Evolutionary conservation across 2,329 filamentous ascomycete species (phyloP).

Genomic region (Colletotrichum agaves): DNA sequence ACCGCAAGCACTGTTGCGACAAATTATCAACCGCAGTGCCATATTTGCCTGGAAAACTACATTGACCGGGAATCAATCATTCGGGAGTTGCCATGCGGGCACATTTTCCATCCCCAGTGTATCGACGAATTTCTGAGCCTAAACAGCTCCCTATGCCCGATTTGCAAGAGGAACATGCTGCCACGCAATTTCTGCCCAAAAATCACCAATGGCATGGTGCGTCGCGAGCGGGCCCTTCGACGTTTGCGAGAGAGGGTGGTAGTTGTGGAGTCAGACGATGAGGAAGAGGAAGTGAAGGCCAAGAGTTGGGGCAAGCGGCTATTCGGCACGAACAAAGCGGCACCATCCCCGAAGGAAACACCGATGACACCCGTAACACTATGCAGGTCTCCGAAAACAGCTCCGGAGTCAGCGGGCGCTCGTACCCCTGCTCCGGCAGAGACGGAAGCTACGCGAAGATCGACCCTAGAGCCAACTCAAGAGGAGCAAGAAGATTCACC

Average conservation of each 20-base stretch:
- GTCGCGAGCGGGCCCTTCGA: conserved; percentile 77
- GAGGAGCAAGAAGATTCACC: conserved; percentile 36
- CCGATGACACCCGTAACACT: conserved; percentile 31
- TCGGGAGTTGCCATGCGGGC: conserved; percentile 86
- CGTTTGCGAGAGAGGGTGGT: conserved; percentile 66
- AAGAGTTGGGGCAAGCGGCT: conserved; percentile 50
- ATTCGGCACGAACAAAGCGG: conserved; percentile 42
- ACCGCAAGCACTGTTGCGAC: conserved; percentile 55
- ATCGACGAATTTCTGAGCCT: conserved; percentile 85
- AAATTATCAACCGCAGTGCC: conserved; percentile 82
- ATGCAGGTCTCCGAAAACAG: conserved; percentile 25
- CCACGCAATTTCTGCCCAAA: conserved; percentile 74
- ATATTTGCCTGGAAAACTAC: conserved; percentile 91
- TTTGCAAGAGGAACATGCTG: conserved; percentile 88
- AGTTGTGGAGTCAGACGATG: conserved; percentile 51
- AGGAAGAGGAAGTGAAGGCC: conserved; percentile 47
- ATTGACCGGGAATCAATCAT: conserved; percentile 76
- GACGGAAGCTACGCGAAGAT: conserved; percentile 12
- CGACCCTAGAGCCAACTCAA: conserved; percentile 33
- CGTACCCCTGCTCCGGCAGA: conserved; percentile 9
- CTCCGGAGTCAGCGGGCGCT: conserved; percentile 2
- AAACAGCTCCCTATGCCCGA: conserved; percentile 86
- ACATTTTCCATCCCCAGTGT: conserved; percentile 93
- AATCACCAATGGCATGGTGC: conserved; percentile 88
- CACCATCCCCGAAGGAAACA: conserved; percentile 25